phyloP scores from a whole-genome alignment of 495 filamentous ascomycete genomes.

The Halenospora varia region DNA sequence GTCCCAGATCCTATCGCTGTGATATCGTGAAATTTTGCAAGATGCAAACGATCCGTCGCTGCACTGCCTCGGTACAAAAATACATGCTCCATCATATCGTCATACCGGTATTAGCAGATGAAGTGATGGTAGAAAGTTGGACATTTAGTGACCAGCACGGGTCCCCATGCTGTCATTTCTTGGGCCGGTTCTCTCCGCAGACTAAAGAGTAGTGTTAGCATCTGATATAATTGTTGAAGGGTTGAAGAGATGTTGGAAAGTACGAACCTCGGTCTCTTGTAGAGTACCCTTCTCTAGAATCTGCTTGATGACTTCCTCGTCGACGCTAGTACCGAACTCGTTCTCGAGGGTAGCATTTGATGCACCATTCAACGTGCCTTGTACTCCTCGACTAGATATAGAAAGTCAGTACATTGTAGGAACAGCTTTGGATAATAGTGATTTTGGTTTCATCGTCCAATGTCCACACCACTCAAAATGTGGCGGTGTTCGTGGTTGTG shows the following conservation, averaged over 20 bases:
- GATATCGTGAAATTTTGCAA: neutral
- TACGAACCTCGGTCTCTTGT: conserved; percentile 63
- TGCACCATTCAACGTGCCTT: conserved; percentile 72
- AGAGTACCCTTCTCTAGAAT: conserved; percentile 74
- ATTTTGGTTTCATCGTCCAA: no score
- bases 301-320: conserved; percentile 72
- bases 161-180: neutral
- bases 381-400: conserved; percentile 63
- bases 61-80: no score
- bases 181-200: neutral
- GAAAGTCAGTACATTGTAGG: neutral
- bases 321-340: conserved; percentile 78
- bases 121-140: no score
- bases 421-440: no score
- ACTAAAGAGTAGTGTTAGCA: no score
- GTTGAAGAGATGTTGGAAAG: neutral
- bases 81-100: no score
- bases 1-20: neutral
- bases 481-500: neutral
- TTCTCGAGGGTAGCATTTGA: conserved; percentile 70
- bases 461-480: no score
- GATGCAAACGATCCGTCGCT: neutral
- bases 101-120: neutral
- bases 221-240: no score
- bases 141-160: neutral